Percentiles rank a stretch among this genome's conserved stretches.
Conservation (phyloP, 2,329 filamentous ascomycete species). For the Pseudogymnoascus sp. region DNA sequence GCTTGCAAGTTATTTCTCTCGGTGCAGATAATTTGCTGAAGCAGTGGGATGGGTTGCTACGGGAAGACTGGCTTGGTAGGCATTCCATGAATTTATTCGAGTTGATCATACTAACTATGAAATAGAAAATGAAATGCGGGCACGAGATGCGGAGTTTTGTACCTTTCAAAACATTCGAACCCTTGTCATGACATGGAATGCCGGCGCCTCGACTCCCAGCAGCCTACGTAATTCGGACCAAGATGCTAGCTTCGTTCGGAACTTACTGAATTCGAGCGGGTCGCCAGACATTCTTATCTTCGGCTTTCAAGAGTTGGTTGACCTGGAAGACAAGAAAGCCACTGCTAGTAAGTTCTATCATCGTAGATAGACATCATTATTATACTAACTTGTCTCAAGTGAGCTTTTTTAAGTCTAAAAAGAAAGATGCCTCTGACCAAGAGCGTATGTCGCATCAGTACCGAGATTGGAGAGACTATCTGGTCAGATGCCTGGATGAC, state of each 20-base stretch:
- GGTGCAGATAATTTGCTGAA: conserved; percentile 80
- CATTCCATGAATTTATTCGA: conserved; percentile 5
- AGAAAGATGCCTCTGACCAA: conserved; percentile 67
- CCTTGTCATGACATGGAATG: conserved; percentile 90
- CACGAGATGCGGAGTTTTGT: conserved; percentile 74
- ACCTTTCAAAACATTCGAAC: conserved; percentile 74
- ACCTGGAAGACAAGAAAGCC: conserved; percentile 92
- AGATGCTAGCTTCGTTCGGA: conserved; percentile 71
- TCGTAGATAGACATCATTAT: neutral
- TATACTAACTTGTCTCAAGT: conserved; percentile 39
- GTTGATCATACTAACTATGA: conserved; percentile 8
- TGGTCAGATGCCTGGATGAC: conserved; percentile 75
- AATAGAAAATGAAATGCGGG: conserved; percentile 74
- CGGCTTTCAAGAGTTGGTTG: conserved; percentile 97
- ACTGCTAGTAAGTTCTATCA: conserved; percentile 63
- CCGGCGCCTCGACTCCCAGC: conserved; percentile 86
- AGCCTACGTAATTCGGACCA: conserved; percentile 62
- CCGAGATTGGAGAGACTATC: conserved; percentile 88
- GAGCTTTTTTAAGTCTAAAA: conserved; percentile 84
- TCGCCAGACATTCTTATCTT: conserved; percentile 88
- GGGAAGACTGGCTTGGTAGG: conserved; percentile 82
- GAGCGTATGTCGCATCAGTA: conserved; percentile 97
- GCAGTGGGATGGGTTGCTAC: conserved; percentile 85
- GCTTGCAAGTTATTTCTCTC: conserved; percentile 75
- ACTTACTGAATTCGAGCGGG: conserved; percentile 66